Evolutionary conservation across 1,139 yeast species (phyloP).

Genomic region (Saccharomycopsis phalli): DNA sequence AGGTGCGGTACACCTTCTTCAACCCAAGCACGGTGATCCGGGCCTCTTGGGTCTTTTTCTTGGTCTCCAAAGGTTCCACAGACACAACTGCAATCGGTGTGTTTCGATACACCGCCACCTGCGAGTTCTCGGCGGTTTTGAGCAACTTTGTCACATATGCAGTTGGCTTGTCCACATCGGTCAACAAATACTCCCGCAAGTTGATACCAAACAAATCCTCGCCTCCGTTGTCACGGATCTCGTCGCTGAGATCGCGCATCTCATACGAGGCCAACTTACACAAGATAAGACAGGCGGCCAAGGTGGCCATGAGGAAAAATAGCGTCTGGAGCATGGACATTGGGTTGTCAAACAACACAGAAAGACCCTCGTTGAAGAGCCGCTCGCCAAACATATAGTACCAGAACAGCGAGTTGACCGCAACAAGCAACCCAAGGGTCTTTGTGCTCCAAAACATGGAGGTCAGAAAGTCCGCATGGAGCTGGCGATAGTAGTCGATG

Average conservation of each 20-base stretch:
- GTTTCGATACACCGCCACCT: constrained; percentile 49
- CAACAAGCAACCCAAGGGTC: constrained; percentile 28
- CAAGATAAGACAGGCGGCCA: constrained; percentile 26
- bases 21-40: constrained; percentile 51
- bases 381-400: constrained; percentile 32
- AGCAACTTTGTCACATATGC: constrained; percentile 24
- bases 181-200: constrained; percentile 35
- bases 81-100: constrained; percentile 59
- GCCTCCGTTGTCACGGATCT: constrained; percentile 38
- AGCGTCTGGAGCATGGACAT: constrained; percentile 30
- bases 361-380: constrained; percentile 23
- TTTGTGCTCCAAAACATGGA: constrained; percentile 42
- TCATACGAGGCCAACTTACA: constrained; percentile 29
- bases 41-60: constrained; percentile 27
- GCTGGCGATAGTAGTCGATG: constrained; percentile 53
- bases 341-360: constrained; percentile 30
- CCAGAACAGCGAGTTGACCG: constrained; percentile 21
- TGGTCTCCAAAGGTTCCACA: constrained; percentile 26
- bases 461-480: constrained; percentile 43
- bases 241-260: constrained; percentile 37
- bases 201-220: constrained; percentile 46
- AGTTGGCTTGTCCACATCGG: constrained; percentile 25
- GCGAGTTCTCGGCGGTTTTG: constrained; percentile 38
- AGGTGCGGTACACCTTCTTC: constrained; percentile 53
- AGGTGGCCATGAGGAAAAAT: constrained; percentile 23